phyloP scores from a whole-genome alignment of 2,329 filamentous ascomycete genomes.

The Macrophomina tecta region DNA sequence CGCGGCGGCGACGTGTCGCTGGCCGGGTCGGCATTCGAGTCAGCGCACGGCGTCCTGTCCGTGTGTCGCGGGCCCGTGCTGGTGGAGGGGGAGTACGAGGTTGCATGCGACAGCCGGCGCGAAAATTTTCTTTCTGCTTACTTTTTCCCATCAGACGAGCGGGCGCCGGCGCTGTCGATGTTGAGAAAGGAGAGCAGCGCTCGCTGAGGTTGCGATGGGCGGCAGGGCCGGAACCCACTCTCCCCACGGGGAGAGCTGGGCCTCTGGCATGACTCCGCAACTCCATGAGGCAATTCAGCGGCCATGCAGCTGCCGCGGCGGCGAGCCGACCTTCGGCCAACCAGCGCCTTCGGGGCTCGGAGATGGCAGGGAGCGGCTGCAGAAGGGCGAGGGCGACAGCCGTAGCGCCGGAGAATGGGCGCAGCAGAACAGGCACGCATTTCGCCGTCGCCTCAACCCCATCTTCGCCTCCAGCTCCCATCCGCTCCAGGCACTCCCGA shows the following conservation, averaged over 20 bases:
- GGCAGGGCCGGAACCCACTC: constrained; percentile 17
- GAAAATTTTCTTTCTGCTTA: not conserved
- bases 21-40: constrained; percentile 15
- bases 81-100: not conserved
- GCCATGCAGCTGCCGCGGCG: not conserved
- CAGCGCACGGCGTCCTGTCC: not conserved
- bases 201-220: not conserved
- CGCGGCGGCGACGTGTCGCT: not conserved
- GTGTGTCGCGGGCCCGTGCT: not conserved
- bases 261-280: not conserved
- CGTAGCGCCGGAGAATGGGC: not conserved
- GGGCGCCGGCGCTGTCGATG: no score
- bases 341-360: constrained; percentile 12
- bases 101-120: not conserved
- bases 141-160: no score
- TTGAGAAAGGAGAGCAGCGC: not conserved
- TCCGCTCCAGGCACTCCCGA: constrained; percentile 11
- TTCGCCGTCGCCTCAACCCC: not conserved
- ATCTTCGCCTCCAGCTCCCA: constrained; percentile 14
- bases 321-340: constrained; percentile 16
- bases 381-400: not conserved
- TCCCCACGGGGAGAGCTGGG: constrained; percentile 2
- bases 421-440: not conserved
- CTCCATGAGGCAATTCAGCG: not conserved
- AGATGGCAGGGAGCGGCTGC: not conserved